These are phyloP conservation scores for Exidia glandulosa DNA, from an alignment of 768 basidiomycete genomes.

Conservation along the genomic window DNA sequence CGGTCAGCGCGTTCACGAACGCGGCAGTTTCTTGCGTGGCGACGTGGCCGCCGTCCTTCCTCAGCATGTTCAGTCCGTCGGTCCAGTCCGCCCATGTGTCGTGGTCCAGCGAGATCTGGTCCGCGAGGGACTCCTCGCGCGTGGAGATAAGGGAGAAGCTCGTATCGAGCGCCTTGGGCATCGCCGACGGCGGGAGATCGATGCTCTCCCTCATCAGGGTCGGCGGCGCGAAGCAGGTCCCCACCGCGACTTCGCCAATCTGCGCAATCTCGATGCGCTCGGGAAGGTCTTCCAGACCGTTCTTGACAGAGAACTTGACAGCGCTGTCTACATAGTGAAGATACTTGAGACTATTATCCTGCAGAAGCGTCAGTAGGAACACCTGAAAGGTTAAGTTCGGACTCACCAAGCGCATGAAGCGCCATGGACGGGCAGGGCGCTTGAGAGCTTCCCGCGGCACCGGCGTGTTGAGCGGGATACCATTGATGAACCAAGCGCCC, in stretches of 20 bases:
- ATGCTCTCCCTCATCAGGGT: constrained; percentile 50
- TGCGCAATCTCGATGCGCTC: constrained; percentile 73
- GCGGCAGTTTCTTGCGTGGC: constrained; percentile 76
- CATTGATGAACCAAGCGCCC: constrained; percentile 89
- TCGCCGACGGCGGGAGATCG: constrained; percentile 40
- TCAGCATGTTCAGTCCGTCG: constrained; percentile 81
- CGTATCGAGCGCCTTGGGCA: constrained; percentile 47
- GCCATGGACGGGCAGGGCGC: constrained; percentile 60
- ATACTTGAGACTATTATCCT: constrained; percentile 72
- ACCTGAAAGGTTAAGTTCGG: not conserved
- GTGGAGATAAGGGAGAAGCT: constrained; percentile 62
- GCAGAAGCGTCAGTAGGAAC: not conserved
- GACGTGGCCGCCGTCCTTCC: constrained; percentile 72
- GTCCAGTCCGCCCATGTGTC: constrained; percentile 90
- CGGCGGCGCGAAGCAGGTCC: constrained; percentile 52
- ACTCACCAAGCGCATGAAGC: constrained; percentile 74
- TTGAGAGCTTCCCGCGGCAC: constrained; percentile 38
- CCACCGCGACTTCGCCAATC: constrained; percentile 71
- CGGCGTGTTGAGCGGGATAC: constrained; percentile 39
- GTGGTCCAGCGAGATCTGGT: constrained; percentile 67
- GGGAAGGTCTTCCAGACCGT: constrained; percentile 77
- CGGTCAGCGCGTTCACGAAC: constrained; percentile 78
- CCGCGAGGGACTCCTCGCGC: constrained; percentile 61
- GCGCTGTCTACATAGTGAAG: constrained; percentile 80
- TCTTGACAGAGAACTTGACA: constrained; percentile 66